Base-by-base conservation (phyloP, 441 rosid species). In the Arabidopsis hybrid region DNA sequence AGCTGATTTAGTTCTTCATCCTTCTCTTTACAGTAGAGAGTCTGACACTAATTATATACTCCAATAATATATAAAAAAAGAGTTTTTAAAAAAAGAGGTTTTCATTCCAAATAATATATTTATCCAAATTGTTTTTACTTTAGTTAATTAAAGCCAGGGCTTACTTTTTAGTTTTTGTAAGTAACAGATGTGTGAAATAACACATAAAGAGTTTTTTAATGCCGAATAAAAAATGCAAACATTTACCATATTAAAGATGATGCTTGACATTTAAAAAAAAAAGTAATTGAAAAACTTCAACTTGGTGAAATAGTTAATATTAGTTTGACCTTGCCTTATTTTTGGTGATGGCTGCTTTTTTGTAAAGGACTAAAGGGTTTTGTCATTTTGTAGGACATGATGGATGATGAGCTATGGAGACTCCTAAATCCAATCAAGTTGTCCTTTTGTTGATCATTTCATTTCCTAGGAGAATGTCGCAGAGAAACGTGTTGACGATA, bases 331-430 rank as follows among this genome's bases (percentile, higher is more conserved):
- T 59, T 12, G 65, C 49, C 39, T 69, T 59, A 47, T 46, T 8
- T 69, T 57, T 2, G 38, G 57, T 18, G 46, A 7, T 43, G 65
- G 14, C 47, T 45, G 58, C 66, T 69, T 58, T 46, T 38, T 34
- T 21, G 49, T 18, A 46, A 46, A 18, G 53, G 36, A 21, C 9
- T 18, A 46, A 58, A 34, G 53, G 36, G 36, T 13, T 58, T 47
- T 57, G 73, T 58, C 57, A 58, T 45, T 45, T 58, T 46, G 57
- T 34, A 45, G 65, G 65, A 45, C 73, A 43, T 69, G n/a, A n/a
- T n/a, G n/a, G 29, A 21, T 21, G 26, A 21, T 21, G 34, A 56
- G 35, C 36, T 40, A 31, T 55, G 38, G 13, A 53, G 5, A n/a
- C 6, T 10, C 18, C 45, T 14, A 4, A 38, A n/a, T 61, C 36